Conservation (phyloP, 345 rosid species). For the Eutrema heterophyllum region DNA sequence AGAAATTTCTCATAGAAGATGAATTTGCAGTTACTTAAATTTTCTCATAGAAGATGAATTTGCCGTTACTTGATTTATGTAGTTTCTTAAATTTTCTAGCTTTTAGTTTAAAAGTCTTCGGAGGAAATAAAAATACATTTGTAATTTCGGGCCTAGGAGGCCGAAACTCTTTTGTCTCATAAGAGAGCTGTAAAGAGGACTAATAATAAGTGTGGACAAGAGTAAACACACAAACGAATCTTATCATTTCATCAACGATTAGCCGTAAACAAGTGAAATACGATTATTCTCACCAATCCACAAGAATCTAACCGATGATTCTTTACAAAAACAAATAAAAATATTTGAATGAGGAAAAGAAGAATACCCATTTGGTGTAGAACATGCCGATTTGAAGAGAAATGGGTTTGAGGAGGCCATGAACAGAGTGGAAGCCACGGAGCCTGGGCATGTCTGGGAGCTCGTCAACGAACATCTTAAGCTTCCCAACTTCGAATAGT, state of each 20-base stretch:
- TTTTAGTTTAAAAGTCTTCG: not conserved
- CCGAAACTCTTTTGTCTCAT: no score
- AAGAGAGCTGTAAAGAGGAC: not conserved
- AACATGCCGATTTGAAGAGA: constrained; percentile 78
- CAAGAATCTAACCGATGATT: constrained; percentile 11
- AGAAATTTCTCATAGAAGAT: not conserved
- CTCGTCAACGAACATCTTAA: constrained; percentile 78
- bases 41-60: no score
- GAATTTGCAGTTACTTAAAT: not conserved
- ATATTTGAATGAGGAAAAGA: not conserved
- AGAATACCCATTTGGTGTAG: constrained; percentile 57
- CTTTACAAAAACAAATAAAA: not conserved
- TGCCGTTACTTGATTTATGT: no score
- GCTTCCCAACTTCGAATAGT: constrained; percentile 30
- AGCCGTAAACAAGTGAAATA: not conserved
- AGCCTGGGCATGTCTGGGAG: constrained; percentile 73
- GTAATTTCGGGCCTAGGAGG: not conserved
- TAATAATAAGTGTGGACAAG: not conserved
- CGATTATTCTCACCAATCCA: constrained; percentile 2
- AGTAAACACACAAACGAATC: not conserved
- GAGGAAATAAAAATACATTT: not conserved
- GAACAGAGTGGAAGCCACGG: constrained; percentile 38
- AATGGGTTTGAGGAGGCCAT: constrained; percentile 40
- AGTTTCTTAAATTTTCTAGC: not conserved
- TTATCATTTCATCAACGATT: not conserved